Evolutionary conservation across 495 filamentous ascomycete genomes (phyloP).

Genomic region (Trichoderma parareesei): DNA sequence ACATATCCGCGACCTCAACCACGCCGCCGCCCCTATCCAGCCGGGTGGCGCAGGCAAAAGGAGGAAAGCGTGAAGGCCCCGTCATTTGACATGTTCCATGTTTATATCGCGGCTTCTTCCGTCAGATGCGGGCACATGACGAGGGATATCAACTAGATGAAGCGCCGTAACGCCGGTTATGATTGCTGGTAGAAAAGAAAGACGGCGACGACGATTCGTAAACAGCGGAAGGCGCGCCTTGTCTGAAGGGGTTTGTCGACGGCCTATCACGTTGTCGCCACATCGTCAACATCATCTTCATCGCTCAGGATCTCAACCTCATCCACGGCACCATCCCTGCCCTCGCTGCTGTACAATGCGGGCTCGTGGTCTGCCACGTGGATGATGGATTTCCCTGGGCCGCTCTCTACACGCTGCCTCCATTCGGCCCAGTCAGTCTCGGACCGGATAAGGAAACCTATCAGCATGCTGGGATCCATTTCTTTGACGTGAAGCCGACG

Average conservation of each 20-base stretch:
- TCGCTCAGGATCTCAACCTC: slow-evolving; percentile 74
- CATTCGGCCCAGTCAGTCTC: slow-evolving; percentile 79
- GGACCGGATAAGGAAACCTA: slow-evolving; percentile 84
- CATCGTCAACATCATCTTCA: slow-evolving; percentile 51
- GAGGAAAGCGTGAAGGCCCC: slow-evolving; percentile 15
- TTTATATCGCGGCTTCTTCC: neutral
- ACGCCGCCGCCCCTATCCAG: slow-evolving; percentile 20
- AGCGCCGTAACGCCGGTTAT: neutral
- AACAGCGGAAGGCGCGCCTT: neutral
- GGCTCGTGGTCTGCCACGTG: slow-evolving; percentile 66
- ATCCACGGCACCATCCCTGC: slow-evolving; percentile 65
- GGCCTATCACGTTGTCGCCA: slow-evolving; percentile 34
- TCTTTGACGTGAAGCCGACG: slow-evolving; percentile 77
- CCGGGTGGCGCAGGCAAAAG: slow-evolving; percentile 18
- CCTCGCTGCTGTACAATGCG: slow-evolving; percentile 41
- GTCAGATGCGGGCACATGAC: neutral
- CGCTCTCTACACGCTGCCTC: slow-evolving; percentile 58
- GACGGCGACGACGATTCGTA: neutral
- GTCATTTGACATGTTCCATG: neutral
- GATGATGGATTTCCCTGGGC: slow-evolving; percentile 75
- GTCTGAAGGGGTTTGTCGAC: neutral
- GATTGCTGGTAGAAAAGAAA: neutral
- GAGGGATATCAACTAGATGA: neutral
- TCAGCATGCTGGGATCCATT: slow-evolving; percentile 98
- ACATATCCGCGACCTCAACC: slow-evolving; percentile 55